Base-by-base conservation (phyloP, 768 basidiomycete species). In the Tubosaeta sp. region DNA sequence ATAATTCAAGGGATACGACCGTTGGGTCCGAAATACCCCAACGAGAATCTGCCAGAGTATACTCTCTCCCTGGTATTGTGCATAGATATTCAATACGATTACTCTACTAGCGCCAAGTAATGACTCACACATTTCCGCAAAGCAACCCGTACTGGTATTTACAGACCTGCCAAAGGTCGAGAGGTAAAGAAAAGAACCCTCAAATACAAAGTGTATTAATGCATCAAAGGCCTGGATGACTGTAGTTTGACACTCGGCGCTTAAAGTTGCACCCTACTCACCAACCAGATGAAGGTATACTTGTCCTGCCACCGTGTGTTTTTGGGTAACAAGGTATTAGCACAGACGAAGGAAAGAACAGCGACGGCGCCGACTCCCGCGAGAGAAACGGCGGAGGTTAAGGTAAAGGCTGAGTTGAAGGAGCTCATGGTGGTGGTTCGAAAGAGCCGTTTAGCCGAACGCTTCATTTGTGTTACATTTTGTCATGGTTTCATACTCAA, bases 21-120 rank as follows among this genome's bases (percentile, higher is more conserved):
- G 85, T 86, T 1, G 87, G 79, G 61, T 94, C 90, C 0, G 89
- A 73, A 39, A 76, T 63, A 13, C 88, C 90, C 91, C 91, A 94
- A 36, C 90, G 82, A 48, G 79, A 77, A 62, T 94, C 90, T 6
- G 90, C 90, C 2, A 75, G 74, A 21, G 86, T 82, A 61, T 93
- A 91, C 64, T 91, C 89, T 56, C 75, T 84, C 87, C 89, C 88
- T 90, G 55, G 14, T 2, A 12, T 22, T 27, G 19, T 29, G 32
- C 35, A n/a, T 40, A 35, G 30, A 24, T 30, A 5, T 43, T 39
- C 35, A 2, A 41, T 24, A 45, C 12, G 35, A 14, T 11, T 16
- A 35, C 25, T 7, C 27, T 6, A 24, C 40, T 30, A 46, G 16
- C 32, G 22, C 18, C 44, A 25, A 18, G 18, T 29, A 22, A 35